These are phyloP conservation scores for Ogataea paraovalis DNA, from an alignment of 805 yeast genomes.

Conservation along the genomic window DNA sequence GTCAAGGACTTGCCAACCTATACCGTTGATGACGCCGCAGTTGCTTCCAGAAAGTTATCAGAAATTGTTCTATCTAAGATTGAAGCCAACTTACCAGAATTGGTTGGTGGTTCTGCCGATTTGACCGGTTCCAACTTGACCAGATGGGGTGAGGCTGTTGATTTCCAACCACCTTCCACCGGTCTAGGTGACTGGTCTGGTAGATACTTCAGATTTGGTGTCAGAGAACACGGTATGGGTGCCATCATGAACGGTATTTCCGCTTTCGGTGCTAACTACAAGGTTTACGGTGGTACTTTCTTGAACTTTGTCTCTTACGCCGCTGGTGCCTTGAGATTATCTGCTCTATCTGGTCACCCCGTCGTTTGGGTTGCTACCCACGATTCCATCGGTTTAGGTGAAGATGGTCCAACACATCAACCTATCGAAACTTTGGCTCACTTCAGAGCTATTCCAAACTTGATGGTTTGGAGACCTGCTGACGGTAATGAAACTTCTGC, in stretches of 20 bases:
- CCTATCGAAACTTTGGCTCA: conserved; percentile 88
- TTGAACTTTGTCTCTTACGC: conserved; percentile 85
- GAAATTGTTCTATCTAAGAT: conserved; percentile 70
- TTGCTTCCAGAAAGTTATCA: conserved; percentile 93
- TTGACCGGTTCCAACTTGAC: conserved; percentile 96
- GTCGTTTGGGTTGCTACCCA: conserved; percentile 86
- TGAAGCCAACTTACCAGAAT: conserved; percentile 70
- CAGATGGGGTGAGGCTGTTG: conserved; percentile 75
- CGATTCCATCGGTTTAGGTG: conserved; percentile 88
- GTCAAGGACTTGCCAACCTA: conserved; percentile 70
- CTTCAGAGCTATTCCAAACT: conserved; percentile 79
- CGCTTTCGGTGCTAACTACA: conserved; percentile 82
- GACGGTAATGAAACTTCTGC: conserved; percentile 89
- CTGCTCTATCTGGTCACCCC: conserved; percentile 81
- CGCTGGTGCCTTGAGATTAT: conserved; percentile 81
- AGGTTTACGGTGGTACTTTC: conserved; percentile 96
- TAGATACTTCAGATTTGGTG: conserved; percentile 96
- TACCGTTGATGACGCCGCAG: conserved; percentile 71
- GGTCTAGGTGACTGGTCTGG: conserved; percentile 85
- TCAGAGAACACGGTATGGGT: conserved; percentile 99
- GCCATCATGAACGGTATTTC: conserved; percentile 96
- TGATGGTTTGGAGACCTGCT: conserved; percentile 88
- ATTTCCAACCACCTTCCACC: conserved; percentile 85
- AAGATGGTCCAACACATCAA: conserved; percentile 92
- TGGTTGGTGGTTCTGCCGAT: conserved; percentile 98